Conservation (phyloP, 164 flowering plant genomes). For the Piper betle region DNA sequence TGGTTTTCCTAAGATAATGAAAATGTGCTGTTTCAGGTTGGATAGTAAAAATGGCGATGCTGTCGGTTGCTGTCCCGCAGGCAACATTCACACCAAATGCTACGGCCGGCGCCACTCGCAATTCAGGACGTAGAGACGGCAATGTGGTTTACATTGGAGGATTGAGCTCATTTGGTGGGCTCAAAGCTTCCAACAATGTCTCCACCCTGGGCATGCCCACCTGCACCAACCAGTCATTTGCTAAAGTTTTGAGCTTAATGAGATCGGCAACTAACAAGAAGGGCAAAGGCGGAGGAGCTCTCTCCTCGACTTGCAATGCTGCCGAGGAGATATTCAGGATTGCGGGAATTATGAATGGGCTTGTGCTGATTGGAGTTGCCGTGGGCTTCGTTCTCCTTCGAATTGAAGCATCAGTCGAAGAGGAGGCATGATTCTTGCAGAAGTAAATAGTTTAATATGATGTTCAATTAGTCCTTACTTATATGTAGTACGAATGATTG, state of each 20-base stretch:
- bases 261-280: constrained; percentile 13
- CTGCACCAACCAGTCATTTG: constrained; percentile 41
- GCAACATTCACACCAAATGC: constrained; percentile 10
- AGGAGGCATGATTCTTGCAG: constrained; percentile 13
- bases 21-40: constrained; percentile 1
- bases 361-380: constrained; percentile 52
- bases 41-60: constrained; percentile 23
- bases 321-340: constrained; percentile 54
- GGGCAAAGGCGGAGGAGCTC: constrained; percentile 41
- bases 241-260: constrained; percentile 41
- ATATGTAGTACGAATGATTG: too few species aligned
- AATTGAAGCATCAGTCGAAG: constrained; percentile 46
- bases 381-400: constrained; percentile 58
- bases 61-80: constrained; percentile 25
- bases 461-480: too few species aligned
- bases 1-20: background rate
- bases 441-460: background rate
- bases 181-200: constrained; percentile 48
- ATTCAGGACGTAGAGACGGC: constrained; percentile 11
- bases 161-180: constrained; percentile 55
- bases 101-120: constrained; percentile 4
- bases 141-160: constrained; percentile 38
- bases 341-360: constrained; percentile 47
- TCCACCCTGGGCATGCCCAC: constrained; percentile 36
- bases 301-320: constrained; percentile 36